A percentile compares a stretch with the other conserved stretches of the same genome.
phyloP scores from a whole-genome alignment of 2,329 filamentous ascomycete species.

The Chaetothyriales sp. region DNA sequence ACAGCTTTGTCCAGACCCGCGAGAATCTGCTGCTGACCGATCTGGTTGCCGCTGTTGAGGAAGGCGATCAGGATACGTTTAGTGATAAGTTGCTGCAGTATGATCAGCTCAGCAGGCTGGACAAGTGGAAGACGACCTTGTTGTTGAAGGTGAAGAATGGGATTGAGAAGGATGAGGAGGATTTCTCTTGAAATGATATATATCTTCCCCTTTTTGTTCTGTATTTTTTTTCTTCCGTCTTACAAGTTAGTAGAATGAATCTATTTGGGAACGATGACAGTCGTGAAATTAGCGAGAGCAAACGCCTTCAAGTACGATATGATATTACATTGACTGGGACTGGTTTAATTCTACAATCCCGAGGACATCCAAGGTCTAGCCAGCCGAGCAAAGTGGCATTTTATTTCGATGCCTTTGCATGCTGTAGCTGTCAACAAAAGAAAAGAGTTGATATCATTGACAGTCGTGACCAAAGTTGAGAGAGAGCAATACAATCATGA shows the following conservation, averaged over 20 bases:
- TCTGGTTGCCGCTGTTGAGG: conserved; percentile 58
- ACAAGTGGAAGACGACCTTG: conserved; percentile 92
- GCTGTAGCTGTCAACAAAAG: too few relatives aligned
- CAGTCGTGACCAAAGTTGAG: neutral
- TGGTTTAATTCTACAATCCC: too few relatives aligned
- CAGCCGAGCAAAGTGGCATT: too few relatives aligned
- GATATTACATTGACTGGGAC: too few relatives aligned
- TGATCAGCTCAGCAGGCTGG: conserved; percentile 82
- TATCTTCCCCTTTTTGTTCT: too few relatives aligned
- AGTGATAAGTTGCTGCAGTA: conserved; percentile 76
- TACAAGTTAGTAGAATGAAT: too few relatives aligned
- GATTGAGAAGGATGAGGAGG: conserved; percentile 57
- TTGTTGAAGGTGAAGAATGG: conserved; percentile 67
- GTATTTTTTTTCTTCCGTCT: conserved; percentile 1
- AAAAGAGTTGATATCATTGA: neutral
- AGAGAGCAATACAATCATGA: too few relatives aligned
- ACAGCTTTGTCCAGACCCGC: conserved; percentile 58
- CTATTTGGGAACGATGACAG: too few relatives aligned
- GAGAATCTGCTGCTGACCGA: conserved; percentile 72
- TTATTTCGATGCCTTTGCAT: too few relatives aligned
- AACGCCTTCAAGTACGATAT: too few relatives aligned
- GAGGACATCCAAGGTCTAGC: too few relatives aligned
- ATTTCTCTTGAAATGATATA: conserved; percentile 42
- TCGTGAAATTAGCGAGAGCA: too few relatives aligned
- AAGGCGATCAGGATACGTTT: conserved; percentile 67